Conservation (phyloP, 176 grass and related monocot genomes). For the Paspalum notatum region DNA sequence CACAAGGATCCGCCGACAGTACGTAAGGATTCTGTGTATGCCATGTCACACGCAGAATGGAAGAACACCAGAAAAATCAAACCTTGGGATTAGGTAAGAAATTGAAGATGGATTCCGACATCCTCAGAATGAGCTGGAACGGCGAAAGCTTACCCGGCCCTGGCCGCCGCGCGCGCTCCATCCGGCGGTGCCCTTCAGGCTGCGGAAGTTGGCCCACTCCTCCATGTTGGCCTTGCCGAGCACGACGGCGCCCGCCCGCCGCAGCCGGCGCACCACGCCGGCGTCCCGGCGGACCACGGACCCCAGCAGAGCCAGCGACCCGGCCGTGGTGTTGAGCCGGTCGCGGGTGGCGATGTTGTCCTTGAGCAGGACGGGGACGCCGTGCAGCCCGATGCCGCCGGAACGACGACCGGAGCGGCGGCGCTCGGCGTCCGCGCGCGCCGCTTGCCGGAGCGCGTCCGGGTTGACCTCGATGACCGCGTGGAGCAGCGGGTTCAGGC, state of each 20-base stretch:
- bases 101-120: too few species aligned
- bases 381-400: slow-evolving; percentile 41
- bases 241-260: slow-evolving; percentile 54
- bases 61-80: too few species aligned
- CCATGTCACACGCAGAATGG: background rate
- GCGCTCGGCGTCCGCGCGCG: slow-evolving; percentile 38
- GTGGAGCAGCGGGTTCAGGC: slow-evolving; percentile 50
- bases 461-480: slow-evolving; percentile 75
- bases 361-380: slow-evolving; percentile 65
- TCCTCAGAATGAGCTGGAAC: too few species aligned
- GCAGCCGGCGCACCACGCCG: slow-evolving; percentile 55
- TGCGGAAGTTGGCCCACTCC: slow-evolving; percentile 63
- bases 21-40: slow-evolving; percentile 61
- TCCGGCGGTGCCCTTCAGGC: background rate
- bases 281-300: slow-evolving; percentile 46
- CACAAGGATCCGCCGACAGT: slow-evolving; percentile 42
- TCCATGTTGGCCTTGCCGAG: slow-evolving; percentile 65
- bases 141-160: slow-evolving; percentile 29
- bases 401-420: background rate
- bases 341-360: slow-evolving; percentile 61
- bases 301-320: slow-evolving; percentile 66
- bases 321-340: slow-evolving; percentile 70
- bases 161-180: slow-evolving; percentile 68
- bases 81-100: too few species aligned
- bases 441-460: slow-evolving; percentile 54